These are phyloP conservation scores for Suillus subalutaceus DNA, from an alignment of 768 basidiomycete genomes.

Conservation along the genomic window DNA sequence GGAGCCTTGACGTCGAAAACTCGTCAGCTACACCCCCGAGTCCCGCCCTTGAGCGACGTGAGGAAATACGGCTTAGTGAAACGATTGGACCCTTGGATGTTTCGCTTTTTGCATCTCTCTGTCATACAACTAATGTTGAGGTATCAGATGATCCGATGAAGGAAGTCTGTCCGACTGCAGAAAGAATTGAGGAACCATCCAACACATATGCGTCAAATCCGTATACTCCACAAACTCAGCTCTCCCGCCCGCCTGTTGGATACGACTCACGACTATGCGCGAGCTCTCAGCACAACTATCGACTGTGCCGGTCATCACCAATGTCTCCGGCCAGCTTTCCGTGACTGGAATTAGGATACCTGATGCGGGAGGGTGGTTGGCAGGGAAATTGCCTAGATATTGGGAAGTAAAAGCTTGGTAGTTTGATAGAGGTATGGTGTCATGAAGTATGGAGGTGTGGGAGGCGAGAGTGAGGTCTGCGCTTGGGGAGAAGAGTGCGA, in stretches of 20 bases:
- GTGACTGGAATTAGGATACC: too few relatives aligned
- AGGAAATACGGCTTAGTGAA: neutral
- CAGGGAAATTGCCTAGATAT: too few relatives aligned
- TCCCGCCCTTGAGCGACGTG: constrained; percentile 2
- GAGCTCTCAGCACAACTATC: constrained; percentile 19
- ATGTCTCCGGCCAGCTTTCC: neutral
- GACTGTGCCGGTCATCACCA: constrained; percentile 23
- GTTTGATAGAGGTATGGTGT: too few relatives aligned
- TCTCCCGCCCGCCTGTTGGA: constrained; percentile 1
- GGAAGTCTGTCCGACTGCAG: neutral
- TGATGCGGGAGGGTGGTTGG: too few relatives aligned
- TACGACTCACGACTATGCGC: constrained; percentile 15
- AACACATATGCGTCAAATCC: constrained; percentile 28
- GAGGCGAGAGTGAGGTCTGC: too few relatives aligned
- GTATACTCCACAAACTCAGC: constrained; percentile 31
- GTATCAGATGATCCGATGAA: neutral
- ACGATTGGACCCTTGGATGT: constrained; percentile 1
- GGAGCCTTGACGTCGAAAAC: constrained; percentile 12
- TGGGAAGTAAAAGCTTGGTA: too few relatives aligned
- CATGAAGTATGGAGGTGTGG: too few relatives aligned
- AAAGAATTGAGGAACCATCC: constrained; percentile 21
- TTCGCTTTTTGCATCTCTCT: neutral
- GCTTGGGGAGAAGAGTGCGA: too few relatives aligned
- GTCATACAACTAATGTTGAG: neutral
- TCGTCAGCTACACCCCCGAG: constrained; percentile 15